Base-by-base conservation (phyloP, 495 filamentous ascomycete genomes). In the Astrothelium subdiscretum region DNA sequence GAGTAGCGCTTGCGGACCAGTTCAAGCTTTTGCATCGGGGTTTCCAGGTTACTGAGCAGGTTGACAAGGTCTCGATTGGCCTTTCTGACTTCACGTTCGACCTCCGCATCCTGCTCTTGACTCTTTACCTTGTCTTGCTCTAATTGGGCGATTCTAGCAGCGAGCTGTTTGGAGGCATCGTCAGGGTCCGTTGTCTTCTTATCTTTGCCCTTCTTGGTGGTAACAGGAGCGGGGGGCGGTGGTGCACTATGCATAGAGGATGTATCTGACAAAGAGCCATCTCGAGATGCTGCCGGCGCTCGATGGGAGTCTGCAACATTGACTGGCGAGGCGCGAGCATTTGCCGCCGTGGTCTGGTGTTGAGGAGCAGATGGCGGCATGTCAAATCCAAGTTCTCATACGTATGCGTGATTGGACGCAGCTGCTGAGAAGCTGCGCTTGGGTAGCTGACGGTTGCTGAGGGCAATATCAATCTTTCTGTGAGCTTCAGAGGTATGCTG, bases 61-160 rank as follows among this genome's bases (percentile, higher is more conserved):
- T 86, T 86, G 64, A 87, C 86, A 32, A 96, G 80, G 64, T 97
- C 94, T 65, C 94, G 84, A 65, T 90, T 96, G 15, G 91, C 92
- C 72, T 94, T 97, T 73, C 89, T 92, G 62, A 97, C 95, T 75
- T 89, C 87, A 48, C 85, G 84, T 69, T 89, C 87, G 73, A 98
- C 97, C 78, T 97, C 94, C 62, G 84, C 85, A 72, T 96, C 91
- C 74, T 97, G 89, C 65, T 97, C 92, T 76, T 94, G 95, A 67
- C 97, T 92, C 59, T 89, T 89, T 26, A 91, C 91, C 59, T 87
- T 86, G 79, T 96, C 91, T 40, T 87, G 85, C 73, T 98, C 94
- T 66, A 98, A 76, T 78, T 97, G 95, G 27, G 91, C 92, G 67
- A 98, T 97, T 74, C 92, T 91, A 31, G 91, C 90, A 31, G 90